These are phyloP conservation scores for Pleomassaria siparia DNA, from an alignment of 2,329 filamentous ascomycete species.

Conservation along the genomic window DNA sequence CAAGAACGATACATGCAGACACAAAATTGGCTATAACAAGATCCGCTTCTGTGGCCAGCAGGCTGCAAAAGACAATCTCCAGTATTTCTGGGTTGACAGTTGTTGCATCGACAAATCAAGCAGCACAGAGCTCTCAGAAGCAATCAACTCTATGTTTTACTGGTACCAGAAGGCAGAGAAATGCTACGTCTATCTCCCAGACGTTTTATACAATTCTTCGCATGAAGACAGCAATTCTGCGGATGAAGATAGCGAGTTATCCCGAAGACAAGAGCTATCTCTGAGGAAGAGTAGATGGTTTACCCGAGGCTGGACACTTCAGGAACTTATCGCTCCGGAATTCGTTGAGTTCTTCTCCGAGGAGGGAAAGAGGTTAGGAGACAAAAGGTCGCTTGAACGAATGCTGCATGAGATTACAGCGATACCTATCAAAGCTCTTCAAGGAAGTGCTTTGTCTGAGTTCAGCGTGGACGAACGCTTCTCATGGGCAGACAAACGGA, in stretches of 20 bases:
- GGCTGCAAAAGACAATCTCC: not conserved
- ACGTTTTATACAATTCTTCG: not conserved
- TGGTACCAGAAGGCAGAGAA: not conserved
- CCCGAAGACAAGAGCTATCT: not conserved
- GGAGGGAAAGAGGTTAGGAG: conserved; percentile 8
- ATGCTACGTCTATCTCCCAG: not conserved
- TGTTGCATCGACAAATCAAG: not conserved
- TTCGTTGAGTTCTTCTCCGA: conserved; percentile 17
- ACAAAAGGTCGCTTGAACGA: conserved; percentile 5
- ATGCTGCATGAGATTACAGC: conserved; percentile 12
- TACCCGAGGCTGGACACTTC: conserved; percentile 2
- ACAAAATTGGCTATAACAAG: conserved; percentile 5
- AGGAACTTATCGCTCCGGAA: conserved; percentile 14
- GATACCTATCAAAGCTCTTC: conserved; percentile 3
- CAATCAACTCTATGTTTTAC: not conserved
- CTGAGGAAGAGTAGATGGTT: conserved; percentile 1
- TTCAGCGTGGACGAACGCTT: conserved; percentile 19
- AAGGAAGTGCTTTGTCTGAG: not conserved
- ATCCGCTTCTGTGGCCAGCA: conserved; percentile 1
- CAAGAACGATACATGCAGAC: not conserved
- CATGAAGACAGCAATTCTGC: too few relatives aligned
- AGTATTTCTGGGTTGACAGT: not conserved
- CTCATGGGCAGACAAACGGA: conserved; percentile 22
- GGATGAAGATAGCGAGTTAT: not conserved
- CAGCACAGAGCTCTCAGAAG: not conserved